Percentiles rank a stretch among this genome's conserved stretches.
Conservation (phyloP, 1,284 basidiomycete genomes). For the Cutaneotrichosporon mucoides region DNA sequence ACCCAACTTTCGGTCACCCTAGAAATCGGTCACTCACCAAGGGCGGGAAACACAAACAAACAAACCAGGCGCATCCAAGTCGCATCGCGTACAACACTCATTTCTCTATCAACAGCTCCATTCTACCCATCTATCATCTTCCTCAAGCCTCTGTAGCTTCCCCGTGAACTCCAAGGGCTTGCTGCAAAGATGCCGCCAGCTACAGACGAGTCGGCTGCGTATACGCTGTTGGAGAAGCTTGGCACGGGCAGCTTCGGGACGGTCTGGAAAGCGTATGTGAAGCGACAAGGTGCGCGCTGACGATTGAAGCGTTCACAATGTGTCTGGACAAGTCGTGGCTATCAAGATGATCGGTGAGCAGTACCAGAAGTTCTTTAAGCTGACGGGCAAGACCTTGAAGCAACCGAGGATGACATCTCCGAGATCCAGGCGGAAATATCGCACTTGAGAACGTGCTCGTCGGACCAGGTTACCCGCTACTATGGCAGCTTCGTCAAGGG, state of each 20-base stretch:
- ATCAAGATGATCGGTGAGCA: conserved; percentile 92
- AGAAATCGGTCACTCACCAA: too few relatives aligned
- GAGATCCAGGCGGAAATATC: conserved; percentile 98
- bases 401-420: conserved; percentile 87
- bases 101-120: too few relatives aligned
- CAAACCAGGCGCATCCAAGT: too few relatives aligned
- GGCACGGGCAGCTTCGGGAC: conserved; percentile 97
- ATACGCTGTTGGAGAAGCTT: conserved; percentile 88
- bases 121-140: too few relatives aligned
- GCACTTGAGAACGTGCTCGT: conserved; percentile 90
- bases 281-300: too few relatives aligned
- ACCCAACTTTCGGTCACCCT: too few relatives aligned
- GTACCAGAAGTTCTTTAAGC: neutral
- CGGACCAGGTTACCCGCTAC: conserved; percentile 91
- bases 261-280: conserved; percentile 79
- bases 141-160: too few relatives aligned
- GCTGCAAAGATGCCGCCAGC: neutral
- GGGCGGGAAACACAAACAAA: too few relatives aligned
- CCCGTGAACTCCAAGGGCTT: too few relatives aligned
- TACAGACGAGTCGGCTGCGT: conserved; percentile 75
- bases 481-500: conserved; percentile 95
- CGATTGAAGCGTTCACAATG: conserved; percentile 66
- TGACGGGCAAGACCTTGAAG: conserved; percentile 50
- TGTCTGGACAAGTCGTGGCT: conserved; percentile 88
- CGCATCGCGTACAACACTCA: too few relatives aligned